A percentile compares a stretch with the other conserved stretches of the same genome.
Conservation (phyloP, 768 basidiomycete species). For the Steccherinum ochraceum region DNA sequence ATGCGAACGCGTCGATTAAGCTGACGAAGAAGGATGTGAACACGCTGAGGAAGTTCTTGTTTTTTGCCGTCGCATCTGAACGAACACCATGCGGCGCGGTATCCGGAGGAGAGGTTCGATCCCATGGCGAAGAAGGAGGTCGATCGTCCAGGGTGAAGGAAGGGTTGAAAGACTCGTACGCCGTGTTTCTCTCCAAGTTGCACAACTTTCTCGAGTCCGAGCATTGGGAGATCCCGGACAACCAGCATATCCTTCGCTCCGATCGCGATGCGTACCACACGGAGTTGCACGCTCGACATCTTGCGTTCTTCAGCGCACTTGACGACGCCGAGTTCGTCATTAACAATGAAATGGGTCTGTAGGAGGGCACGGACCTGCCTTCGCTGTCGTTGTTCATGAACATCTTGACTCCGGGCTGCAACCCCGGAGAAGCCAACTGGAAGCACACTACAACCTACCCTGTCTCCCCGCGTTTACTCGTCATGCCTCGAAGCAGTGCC, state of each 20-base stretch:
- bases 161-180: not conserved
- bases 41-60: slow-evolving; percentile 6
- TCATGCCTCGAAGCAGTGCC: not conserved
- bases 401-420: not conserved
- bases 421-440: not conserved
- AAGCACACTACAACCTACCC: not conserved
- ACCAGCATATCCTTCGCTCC: not conserved
- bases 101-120: not conserved
- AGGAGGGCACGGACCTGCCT: not conserved
- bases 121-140: not conserved
- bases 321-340: not conserved
- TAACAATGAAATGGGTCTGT: slow-evolving; percentile 1
- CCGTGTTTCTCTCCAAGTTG: slow-evolving; percentile 7
- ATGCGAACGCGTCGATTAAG: too few relatives aligned
- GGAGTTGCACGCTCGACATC: not conserved
- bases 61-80: too few relatives aligned
- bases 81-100: too few relatives aligned
- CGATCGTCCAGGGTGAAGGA: not conserved
- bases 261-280: slow-evolving; percentile 1
- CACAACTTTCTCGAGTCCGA: slow-evolving; percentile 1
- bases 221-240: slow-evolving; percentile 3
- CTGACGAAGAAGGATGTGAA: not conserved
- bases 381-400: not conserved
- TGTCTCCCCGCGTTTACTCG: not conserved
- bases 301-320: slow-evolving; percentile 2